These are phyloP conservation scores for Cordia subcordata DNA, from an alignment of 257 asterid genomes.

Conservation along the genomic window DNA sequence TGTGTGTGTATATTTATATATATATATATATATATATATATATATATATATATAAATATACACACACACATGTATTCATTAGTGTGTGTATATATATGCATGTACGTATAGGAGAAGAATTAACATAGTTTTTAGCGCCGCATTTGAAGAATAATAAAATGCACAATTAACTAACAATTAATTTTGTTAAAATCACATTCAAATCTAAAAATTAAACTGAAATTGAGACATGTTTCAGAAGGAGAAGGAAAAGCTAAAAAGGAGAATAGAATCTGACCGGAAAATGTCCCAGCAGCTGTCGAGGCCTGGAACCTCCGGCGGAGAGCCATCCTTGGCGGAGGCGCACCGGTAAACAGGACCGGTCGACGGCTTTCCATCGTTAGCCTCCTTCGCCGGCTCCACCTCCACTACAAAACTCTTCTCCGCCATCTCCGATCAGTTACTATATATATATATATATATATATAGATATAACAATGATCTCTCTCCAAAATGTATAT, in stretches of 20 bases:
- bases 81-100: background rate
- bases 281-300: slow-evolving; percentile 94
- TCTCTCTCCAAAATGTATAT: background rate
- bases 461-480: too few species aligned
- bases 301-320: slow-evolving; percentile 61
- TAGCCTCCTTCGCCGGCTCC: slow-evolving; percentile 73
- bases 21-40: too few species aligned
- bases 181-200: background rate
- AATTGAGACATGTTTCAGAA: background rate
- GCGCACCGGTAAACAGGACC: slow-evolving; percentile 82
- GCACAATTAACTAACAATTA: background rate
- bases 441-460: too few species aligned
- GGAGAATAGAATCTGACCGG: slow-evolving; percentile 76
- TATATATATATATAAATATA: too few species aligned
- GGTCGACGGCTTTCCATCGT: slow-evolving; percentile 68
- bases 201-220: background rate
- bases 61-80: too few species aligned
- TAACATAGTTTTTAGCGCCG: background rate
- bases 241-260: too few species aligned
- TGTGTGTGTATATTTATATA: too few species aligned
- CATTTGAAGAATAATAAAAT: background rate
- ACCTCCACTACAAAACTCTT: slow-evolving; percentile 46
- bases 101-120: background rate
- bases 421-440: slow-evolving; percentile 35
- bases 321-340: slow-evolving; percentile 80